Evolutionary conservation across 83 land plant genomes (phyloP).

Genomic region (Isoetes engelmannii): DNA sequence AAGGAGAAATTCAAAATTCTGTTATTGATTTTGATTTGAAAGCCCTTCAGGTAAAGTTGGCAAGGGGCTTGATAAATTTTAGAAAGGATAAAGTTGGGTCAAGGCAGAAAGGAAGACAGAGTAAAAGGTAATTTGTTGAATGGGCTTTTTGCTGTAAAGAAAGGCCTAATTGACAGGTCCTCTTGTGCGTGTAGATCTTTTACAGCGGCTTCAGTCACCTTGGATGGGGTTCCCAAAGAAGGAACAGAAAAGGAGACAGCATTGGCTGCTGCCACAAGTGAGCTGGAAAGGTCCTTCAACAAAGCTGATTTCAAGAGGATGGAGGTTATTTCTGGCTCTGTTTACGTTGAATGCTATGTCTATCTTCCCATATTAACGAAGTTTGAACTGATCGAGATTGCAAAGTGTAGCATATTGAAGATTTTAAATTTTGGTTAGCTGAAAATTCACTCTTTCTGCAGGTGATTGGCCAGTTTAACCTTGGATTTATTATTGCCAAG

Average conservation of each 20-base stretch:
- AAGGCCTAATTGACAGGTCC: too few relatives aligned
- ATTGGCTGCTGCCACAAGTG: slow-evolving; percentile 70
- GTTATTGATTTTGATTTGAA: slow-evolving; percentile 37
- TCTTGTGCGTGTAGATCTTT: slow-evolving; percentile 38
- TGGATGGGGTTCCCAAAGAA: slow-evolving; percentile 19
- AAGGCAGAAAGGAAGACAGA: slow-evolving; percentile 5
- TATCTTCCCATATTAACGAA: too few relatives aligned
- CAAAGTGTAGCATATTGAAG: background rate
- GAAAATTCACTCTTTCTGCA: slow-evolving; percentile 7
- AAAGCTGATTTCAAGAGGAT: slow-evolving; percentile 77
- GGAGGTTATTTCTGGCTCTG: slow-evolving; percentile 46
- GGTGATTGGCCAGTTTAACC: slow-evolving; percentile 96
- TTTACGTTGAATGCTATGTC: too few relatives aligned
- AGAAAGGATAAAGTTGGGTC: slow-evolving; percentile 12
- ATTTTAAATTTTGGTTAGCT: background rate
- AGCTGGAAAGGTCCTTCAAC: slow-evolving; percentile 71
- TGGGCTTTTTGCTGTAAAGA: too few relatives aligned
- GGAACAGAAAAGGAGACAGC: slow-evolving; percentile 46
- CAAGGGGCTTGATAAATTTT: slow-evolving; percentile 24
- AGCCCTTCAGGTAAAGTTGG: slow-evolving; percentile 32
- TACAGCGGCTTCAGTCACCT: slow-evolving; percentile 63
- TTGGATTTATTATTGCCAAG: slow-evolving; percentile 87
- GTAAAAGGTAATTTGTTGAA: background rate
- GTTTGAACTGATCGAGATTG: background rate
- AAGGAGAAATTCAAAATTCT: slow-evolving; percentile 4